Base-by-base conservation (phyloP, 305 asterid genomes). In the Solanum hybrid region DNA sequence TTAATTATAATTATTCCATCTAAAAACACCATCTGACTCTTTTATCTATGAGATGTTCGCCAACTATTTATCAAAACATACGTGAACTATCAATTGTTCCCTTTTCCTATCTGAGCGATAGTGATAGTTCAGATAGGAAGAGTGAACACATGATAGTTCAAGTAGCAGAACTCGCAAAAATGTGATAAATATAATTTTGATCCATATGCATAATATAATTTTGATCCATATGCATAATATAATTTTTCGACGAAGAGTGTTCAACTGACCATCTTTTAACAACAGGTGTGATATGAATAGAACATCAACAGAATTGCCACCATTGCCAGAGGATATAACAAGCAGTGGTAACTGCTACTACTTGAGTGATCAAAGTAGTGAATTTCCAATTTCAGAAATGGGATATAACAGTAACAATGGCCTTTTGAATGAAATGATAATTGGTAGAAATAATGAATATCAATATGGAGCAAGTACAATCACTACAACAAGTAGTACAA, bases 321-420 rank as follows among this genome's bases (percentile, higher is more conserved):
- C 99, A 13, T 76, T 97, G 90, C 99, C 99, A 17, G 98, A 98
- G 31, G 99, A 97, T 37, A 97, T 97, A 27, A 97, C 97, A 24
- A 94, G 94, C 87, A 93, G 96, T 94, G 92, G 94, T 91, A 91
- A 91, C 90, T 88, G 38, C 76, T 88, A 76, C 34, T 90, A 57
- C 90, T 57, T 12, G n/a, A 38, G 65, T 37, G 39, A 45, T 20
- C 75, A 84, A 41, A 41, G 39, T 51, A 10, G 13, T 31, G 77
- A 57, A 85, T 31, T 85, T 57, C 76, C 77, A 57, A 15, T 15
- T 15, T 83, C 87, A 83, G 87, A 84, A 29, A 57, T 85, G 88
- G 88, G 45, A 31, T 85, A 57, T 11, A 31, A 6, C 75, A 85
- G 24, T 32, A 45, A 9, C 17, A 31, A 10, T 51, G 2, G 15